phyloP scores from a whole-genome alignment of 805 yeast genomes.

The Soucietia sequanensis region DNA sequence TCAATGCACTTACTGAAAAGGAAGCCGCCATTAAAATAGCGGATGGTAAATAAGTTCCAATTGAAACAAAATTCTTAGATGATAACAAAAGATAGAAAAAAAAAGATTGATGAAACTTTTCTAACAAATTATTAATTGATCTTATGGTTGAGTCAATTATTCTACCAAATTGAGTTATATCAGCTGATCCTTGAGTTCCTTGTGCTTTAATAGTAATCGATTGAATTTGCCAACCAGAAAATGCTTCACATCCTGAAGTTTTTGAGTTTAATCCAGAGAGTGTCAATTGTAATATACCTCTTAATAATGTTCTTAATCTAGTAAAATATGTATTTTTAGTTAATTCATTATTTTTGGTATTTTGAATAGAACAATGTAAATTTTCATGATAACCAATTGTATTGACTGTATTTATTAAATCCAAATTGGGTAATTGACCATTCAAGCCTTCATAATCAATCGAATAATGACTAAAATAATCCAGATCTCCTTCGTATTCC shows the following conservation, averaged over 20 bases:
- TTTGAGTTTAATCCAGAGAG: slow-evolving; percentile 63
- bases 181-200: slow-evolving; percentile 58
- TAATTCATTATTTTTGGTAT: slow-evolving; percentile 46
- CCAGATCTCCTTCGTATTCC: slow-evolving; percentile 69
- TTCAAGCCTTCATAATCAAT: slow-evolving; percentile 83
- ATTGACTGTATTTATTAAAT: slow-evolving; percentile 80
- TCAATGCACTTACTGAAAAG: slow-evolving; percentile 66
- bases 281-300: slow-evolving; percentile 69
- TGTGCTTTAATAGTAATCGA: slow-evolving; percentile 76
- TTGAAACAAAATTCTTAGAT: slow-evolving; percentile 81
- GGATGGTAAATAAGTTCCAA: slow-evolving; percentile 89
- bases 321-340: slow-evolving; percentile 48
- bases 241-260: slow-evolving; percentile 80
- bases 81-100: slow-evolving; percentile 84
- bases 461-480: slow-evolving; percentile 72
- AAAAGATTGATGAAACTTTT: slow-evolving; percentile 95
- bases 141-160: slow-evolving; percentile 84
- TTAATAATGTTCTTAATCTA: slow-evolving; percentile 56
- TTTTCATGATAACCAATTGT: slow-evolving; percentile 74
- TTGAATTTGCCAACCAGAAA: slow-evolving; percentile 95
- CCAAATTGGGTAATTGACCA: slow-evolving; percentile 95
- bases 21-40: slow-evolving; percentile 71
- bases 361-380: slow-evolving; percentile 65
- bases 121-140: slow-evolving; percentile 86
- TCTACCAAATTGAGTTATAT: slow-evolving; percentile 90